Conservation (phyloP, 108 stramenopile genomes). For the Discostella pseudostelligera region DNA sequence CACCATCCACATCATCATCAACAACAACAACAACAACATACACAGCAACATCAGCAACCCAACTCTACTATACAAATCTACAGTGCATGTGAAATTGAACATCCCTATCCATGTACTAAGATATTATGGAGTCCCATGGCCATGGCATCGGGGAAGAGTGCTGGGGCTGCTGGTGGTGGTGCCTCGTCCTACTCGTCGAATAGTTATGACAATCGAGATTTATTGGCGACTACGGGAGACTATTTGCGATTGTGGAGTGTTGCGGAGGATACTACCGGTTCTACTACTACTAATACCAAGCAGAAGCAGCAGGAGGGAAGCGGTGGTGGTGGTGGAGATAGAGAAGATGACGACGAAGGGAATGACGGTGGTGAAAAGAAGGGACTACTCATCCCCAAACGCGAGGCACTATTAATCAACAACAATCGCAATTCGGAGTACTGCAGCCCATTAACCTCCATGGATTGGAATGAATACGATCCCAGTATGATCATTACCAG, state of each 20-base stretch:
- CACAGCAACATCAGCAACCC: not conserved
- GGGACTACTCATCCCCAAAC: conserved; percentile 54
- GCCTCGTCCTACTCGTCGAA: conserved; percentile 2
- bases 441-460: conserved; percentile 92
- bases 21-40: not conserved
- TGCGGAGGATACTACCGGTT: conserved; percentile 24
- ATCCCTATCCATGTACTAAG: conserved; percentile 95
- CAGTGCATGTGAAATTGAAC: conserved; percentile 82
- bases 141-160: not conserved
- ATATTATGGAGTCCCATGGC: conserved; percentile 86
- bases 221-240: conserved; percentile 97
- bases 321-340: too few relatives aligned
- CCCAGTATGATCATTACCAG: conserved; percentile 51
- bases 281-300: too few relatives aligned
- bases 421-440: conserved; percentile 93
- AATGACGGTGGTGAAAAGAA: conserved; percentile 18
- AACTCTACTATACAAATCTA: conserved; percentile 51
- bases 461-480: conserved; percentile 91
- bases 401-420: conserved; percentile 92
- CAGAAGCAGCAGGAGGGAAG: too few relatives aligned
- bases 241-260: conserved; percentile 94
- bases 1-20: not conserved
- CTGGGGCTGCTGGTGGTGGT: conserved; percentile 8
- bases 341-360: not conserved
- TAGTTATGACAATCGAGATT: conserved; percentile 61